Evolutionary conservation across 2,329 filamentous ascomycete species (phyloP).

Genomic region (Cytospora piceicola): DNA sequence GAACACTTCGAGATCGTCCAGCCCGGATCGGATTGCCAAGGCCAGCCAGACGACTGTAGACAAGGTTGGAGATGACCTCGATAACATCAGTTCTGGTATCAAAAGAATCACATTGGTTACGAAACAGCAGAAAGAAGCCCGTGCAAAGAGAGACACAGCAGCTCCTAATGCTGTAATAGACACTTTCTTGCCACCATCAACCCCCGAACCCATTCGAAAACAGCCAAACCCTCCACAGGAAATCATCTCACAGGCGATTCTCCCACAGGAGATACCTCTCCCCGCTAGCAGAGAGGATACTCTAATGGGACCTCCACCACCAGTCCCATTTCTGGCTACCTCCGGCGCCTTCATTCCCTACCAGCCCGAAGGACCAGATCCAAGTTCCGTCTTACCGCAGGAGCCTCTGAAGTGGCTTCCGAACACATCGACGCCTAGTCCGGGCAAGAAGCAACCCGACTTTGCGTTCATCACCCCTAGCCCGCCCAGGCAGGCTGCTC

Average conservation of each 20-base stretch:
- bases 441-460: slow-evolving; percentile 1
- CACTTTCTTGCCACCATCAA: slow-evolving; percentile 12
- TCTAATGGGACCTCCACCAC: neutral
- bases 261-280: slow-evolving; percentile 11
- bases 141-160: slow-evolving; percentile 39
- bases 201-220: slow-evolving; percentile 25
- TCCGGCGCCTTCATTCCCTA: slow-evolving; percentile 57
- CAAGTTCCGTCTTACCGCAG: slow-evolving; percentile 43
- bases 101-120: slow-evolving; percentile 66
- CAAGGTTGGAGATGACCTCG: slow-evolving; percentile 48
- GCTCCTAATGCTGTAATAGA: neutral
- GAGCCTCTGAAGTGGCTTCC: slow-evolving; percentile 57
- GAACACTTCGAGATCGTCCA: slow-evolving; percentile 19
- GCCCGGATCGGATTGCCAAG: slow-evolving; percentile 6
- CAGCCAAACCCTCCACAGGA: slow-evolving; percentile 17
- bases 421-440: slow-evolving; percentile 44
- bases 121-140: slow-evolving; percentile 60
- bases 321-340: slow-evolving; percentile 29
- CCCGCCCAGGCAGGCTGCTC: slow-evolving; percentile 10
- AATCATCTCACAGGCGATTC: slow-evolving; percentile 20
- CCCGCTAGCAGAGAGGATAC: slow-evolving; percentile 7
- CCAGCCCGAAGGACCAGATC: slow-evolving; percentile 57
- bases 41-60: slow-evolving; percentile 12
- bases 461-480: neutral
- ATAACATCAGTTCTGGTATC: slow-evolving; percentile 61